Percentiles rank a stretch among this genome's conserved stretches.
Conservation (phyloP, 1,284 basidiomycete species). For the Naganishia liquefaciens region DNA sequence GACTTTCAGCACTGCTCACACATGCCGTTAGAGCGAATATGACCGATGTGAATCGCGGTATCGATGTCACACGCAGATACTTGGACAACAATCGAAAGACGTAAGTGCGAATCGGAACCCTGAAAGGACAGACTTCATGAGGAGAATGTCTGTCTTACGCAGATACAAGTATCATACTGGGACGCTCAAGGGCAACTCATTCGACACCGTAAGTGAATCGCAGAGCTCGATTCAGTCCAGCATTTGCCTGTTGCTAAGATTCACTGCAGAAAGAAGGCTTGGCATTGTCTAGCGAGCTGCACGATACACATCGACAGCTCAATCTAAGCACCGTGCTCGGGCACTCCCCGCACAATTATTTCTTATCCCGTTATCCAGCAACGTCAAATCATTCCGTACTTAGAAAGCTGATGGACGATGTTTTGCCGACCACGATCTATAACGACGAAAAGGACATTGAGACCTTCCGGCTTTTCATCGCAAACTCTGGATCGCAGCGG, state of each 20-base stretch:
- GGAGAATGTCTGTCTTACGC: neutral
- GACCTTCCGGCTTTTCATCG: conserved; percentile 67
- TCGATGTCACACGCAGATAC: conserved; percentile 54
- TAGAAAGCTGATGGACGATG: conserved; percentile 64
- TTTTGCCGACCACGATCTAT: conserved; percentile 48
- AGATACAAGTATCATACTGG: conserved; percentile 49
- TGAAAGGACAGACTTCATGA: neutral
- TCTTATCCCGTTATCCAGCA: conserved; percentile 64
- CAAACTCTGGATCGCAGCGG: conserved; percentile 71
- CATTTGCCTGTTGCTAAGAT: too few relatives aligned
- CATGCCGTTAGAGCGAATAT: conserved; percentile 1
- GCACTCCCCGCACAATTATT: conserved; percentile 71
- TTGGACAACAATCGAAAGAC: conserved; percentile 56
- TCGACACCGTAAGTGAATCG: conserved; percentile 43
- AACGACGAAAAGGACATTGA: conserved; percentile 43
- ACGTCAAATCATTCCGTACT: conserved; percentile 67
- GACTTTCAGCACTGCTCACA: neutral
- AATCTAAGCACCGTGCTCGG: conserved; percentile 59
- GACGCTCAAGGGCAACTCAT: conserved; percentile 38
- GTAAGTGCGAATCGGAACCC: conserved; percentile 35
- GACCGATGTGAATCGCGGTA: conserved; percentile 27
- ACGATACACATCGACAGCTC: conserved; percentile 40
- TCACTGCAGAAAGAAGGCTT: conserved; percentile 41
- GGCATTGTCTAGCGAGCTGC: conserved; percentile 43
- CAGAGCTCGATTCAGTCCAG: neutral